These are phyloP conservation scores for Penicillium aurantiogriseum DNA, from an alignment of 2,329 filamentous ascomycete genomes.

Conservation along the genomic window DNA sequence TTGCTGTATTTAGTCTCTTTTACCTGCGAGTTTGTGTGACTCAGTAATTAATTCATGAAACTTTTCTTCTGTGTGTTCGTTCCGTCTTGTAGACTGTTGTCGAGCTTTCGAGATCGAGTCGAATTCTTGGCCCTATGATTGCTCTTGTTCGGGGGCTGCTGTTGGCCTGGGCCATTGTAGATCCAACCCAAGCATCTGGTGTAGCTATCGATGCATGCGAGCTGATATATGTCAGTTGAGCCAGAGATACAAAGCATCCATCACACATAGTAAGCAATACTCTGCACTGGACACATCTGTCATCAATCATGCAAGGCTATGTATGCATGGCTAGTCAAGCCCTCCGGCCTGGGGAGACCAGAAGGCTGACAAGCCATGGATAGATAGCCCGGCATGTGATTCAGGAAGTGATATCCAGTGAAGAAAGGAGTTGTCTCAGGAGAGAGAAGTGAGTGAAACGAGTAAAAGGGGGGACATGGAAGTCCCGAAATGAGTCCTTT, in stretches of 20 bases:
- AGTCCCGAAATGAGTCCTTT: neutral
- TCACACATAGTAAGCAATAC: neutral
- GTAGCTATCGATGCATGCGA: neutral
- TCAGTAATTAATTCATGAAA: slow-evolving; percentile 14
- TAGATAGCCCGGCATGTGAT: neutral
- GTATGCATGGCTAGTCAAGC: neutral
- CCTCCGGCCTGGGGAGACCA: neutral
- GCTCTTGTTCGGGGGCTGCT: neutral
- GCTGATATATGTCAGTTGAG: neutral
- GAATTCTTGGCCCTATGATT: neutral
- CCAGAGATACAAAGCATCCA: neutral
- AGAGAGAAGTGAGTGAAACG: too few relatives aligned
- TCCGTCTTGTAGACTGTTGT: neutral
- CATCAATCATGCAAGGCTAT: neutral
- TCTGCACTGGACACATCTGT: too few relatives aligned
- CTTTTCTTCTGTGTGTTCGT: neutral
- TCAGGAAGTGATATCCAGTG: neutral
- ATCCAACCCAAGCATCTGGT: neutral
- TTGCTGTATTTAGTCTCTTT: slow-evolving; percentile 16
- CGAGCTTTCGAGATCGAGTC: neutral
- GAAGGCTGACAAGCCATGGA: neutral
- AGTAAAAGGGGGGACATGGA: neutral
- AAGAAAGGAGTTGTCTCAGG: neutral
- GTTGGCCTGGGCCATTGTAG: neutral
- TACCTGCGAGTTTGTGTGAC: slow-evolving; percentile 8